phyloP scores from a whole-genome alignment of 768 basidiomycete species.

The Mycena albidolilacea region DNA sequence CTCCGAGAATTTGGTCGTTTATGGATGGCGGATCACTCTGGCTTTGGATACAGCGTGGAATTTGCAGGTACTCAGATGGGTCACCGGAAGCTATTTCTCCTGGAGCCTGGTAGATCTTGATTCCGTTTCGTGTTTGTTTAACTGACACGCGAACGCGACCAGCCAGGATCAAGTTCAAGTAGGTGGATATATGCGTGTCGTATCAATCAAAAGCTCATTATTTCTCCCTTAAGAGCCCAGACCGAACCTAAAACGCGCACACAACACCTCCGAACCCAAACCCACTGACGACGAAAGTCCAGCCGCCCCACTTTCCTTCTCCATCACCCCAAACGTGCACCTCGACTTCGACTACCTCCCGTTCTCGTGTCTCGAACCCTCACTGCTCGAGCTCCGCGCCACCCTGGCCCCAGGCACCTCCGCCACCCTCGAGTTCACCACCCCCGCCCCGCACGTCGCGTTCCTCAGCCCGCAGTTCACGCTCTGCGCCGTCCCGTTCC shows the following conservation, averaged over 20 bases:
- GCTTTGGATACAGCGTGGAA: conserved; percentile 51
- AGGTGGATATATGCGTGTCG: conserved; percentile 33
- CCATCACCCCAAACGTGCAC: conserved; percentile 25
- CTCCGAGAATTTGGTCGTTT: conserved; percentile 47
- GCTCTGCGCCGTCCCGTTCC: conserved; percentile 62
- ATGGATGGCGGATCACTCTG: conserved; percentile 57
- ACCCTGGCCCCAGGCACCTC: conserved; percentile 39
- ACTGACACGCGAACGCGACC: neutral
- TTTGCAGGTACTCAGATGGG: conserved; percentile 55
- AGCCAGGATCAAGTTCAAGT: conserved; percentile 15
- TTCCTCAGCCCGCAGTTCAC: conserved; percentile 55
- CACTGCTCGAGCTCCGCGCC: conserved; percentile 42
- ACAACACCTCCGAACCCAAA: conserved; percentile 33
- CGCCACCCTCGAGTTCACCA: conserved; percentile 53
- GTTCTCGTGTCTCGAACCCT: conserved; percentile 37
- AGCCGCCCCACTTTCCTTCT: conserved; percentile 2
- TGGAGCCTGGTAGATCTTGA: conserved; percentile 22
- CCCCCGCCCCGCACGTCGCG: conserved; percentile 53
- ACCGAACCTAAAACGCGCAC: conserved; percentile 33
- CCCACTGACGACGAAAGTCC: neutral
- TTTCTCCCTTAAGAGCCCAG: neutral
- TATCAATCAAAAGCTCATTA: neutral
- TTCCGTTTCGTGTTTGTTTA: no score
- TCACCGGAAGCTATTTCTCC: conserved; percentile 44
- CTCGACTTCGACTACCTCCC: conserved; percentile 37